Conservation (phyloP, 2,329 filamentous ascomycete species). For the Fusarium sp. region DNA sequence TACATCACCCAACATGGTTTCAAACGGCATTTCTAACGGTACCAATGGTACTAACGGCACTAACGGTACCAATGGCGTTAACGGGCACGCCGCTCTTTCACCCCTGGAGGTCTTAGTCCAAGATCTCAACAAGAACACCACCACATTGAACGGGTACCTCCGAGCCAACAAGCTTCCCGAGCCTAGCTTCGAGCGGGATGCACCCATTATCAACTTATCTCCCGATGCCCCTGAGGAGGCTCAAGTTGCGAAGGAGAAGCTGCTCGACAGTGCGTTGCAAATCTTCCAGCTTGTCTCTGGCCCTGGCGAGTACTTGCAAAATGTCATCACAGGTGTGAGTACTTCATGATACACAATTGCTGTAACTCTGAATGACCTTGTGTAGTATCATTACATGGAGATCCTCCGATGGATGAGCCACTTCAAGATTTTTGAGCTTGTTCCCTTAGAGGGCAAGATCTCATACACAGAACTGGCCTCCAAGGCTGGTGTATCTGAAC, state of each 20-base stretch:
- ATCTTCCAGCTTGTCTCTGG: neutral
- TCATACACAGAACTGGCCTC: neutral
- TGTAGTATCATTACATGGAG: neutral
- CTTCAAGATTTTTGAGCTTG: neutral
- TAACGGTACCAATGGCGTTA: neutral
- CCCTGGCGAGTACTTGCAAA: neutral
- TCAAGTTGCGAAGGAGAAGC: neutral
- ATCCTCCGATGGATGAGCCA: constrained; percentile 4
- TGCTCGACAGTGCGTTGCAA: neutral
- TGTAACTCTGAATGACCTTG: fast-evolving
- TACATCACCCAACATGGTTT: neutral
- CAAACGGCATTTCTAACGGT: neutral
- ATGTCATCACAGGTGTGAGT: neutral
- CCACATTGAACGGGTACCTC: neutral
- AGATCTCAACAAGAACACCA: neutral
- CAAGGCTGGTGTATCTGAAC: neutral
- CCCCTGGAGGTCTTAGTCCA: neutral
- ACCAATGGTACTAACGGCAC: neutral
- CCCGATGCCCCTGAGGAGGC: neutral
- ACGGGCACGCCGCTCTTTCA: neutral
- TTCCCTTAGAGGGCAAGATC: neutral
- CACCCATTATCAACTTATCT: neutral
- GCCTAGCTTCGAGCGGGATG: neutral
- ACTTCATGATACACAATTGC: fast-evolving
- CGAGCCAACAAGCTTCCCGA: neutral